A percentile compares a stretch with the other conserved stretches of the same genome.
Evolutionary conservation across 148 eudicot genomes (phyloP).

Genomic region (Camellia lanceoleosa): DNA sequence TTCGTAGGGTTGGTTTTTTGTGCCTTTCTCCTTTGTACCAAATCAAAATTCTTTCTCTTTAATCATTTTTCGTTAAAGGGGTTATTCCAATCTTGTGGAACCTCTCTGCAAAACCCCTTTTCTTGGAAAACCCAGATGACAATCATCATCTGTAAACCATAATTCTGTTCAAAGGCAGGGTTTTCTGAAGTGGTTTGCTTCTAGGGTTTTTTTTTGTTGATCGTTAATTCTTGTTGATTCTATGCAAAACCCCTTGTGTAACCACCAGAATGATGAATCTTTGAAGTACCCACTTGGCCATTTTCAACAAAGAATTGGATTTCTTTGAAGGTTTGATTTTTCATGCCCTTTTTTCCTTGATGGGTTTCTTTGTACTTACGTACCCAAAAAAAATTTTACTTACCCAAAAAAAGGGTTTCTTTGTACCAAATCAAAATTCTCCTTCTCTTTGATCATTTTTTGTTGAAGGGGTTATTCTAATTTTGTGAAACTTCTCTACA

Average conservation of each 20-base stretch:
- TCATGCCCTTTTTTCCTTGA: conserved; percentile 3
- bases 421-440: neutral
- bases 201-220: neutral
- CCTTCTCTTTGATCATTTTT: conserved; percentile 13
- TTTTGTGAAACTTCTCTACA: conserved; percentile 7
- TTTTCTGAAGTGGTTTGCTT: neutral
- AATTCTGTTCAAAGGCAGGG: neutral
- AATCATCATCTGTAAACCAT: neutral
- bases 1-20: conserved; percentile 13
- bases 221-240: neutral
- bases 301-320: conserved; percentile 15
- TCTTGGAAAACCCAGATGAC: neutral
- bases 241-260: conserved; percentile 13
- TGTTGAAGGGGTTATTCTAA: conserved; percentile 15
- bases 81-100: conserved; percentile 15
- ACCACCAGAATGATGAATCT: conserved; percentile 8
- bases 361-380: conserved; percentile 8
- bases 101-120: neutral
- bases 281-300: conserved; percentile 13
- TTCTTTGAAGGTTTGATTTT: conserved; percentile 4
- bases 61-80: conserved; percentile 16
- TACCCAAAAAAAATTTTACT: too few species aligned
- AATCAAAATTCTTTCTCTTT: neutral
- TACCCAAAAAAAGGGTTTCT: too few species aligned
- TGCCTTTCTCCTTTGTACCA: neutral